These are phyloP conservation scores for Apophysomyces trapeziformis DNA, from an alignment of 371 early-diverging fungal species.

Conservation along the genomic window DNA sequence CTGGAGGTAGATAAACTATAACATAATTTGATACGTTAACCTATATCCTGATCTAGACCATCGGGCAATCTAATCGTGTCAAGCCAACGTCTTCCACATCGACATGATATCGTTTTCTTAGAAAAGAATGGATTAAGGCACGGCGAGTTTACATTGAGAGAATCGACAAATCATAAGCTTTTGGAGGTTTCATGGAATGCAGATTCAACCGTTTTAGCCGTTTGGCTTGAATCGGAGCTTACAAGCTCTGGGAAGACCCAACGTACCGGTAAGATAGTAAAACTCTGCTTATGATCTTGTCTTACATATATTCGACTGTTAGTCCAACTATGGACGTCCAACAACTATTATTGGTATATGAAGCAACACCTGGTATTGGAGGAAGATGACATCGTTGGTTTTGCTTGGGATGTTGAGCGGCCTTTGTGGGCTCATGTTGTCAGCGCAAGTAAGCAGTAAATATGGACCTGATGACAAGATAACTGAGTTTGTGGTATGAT, in stretches of 20 bases:
- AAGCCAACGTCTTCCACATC: conserved; percentile 79
- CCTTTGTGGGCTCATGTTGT: conserved; percentile 67
- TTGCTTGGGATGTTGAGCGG: conserved; percentile 77
- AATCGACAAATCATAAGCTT: conserved; percentile 45
- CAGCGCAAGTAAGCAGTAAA: conserved; percentile 26
- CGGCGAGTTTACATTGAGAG: conserved; percentile 88
- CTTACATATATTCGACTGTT: conserved; percentile 10
- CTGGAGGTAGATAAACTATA: conserved; percentile 62
- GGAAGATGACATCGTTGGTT: conserved; percentile 41
- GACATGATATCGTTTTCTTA: conserved; percentile 90
- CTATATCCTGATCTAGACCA: conserved; percentile 55
- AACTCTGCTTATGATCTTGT: not conserved
- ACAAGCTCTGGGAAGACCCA: conserved; percentile 26
- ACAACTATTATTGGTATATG: conserved; percentile 96
- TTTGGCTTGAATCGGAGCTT: conserved; percentile 58
- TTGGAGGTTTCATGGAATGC: conserved; percentile 83
- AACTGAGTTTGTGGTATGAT: not conserved
- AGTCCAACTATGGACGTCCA: conserved; percentile 91
- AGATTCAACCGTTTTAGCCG: conserved; percentile 87
- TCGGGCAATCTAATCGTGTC: conserved; percentile 89
- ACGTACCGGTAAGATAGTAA: conserved; percentile 32
- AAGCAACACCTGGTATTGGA: conserved; percentile 74
- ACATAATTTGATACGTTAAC: not conserved
- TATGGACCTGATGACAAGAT: not conserved
- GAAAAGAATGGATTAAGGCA: conserved; percentile 95